phyloP scores from a whole-genome alignment of 2,329 filamentous ascomycete genomes.

The Colletotrichum sublineola region DNA sequence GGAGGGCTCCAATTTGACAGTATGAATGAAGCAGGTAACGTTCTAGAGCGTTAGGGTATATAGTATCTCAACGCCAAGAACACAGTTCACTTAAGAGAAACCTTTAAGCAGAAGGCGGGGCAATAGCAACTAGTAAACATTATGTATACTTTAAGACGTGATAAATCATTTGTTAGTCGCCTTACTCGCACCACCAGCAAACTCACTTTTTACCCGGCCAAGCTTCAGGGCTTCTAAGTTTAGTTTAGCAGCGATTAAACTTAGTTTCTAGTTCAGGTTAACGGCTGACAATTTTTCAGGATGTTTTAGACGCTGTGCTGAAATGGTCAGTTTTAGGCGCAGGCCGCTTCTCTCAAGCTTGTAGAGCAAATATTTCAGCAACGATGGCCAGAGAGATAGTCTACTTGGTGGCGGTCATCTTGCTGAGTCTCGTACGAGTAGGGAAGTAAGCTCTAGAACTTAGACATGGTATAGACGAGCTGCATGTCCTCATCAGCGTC shows the following conservation, averaged over 20 bases:
- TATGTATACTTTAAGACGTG: no score
- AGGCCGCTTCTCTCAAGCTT: background rate
- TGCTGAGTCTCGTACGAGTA: background rate
- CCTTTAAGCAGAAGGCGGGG: no score
- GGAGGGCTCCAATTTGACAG: no score
- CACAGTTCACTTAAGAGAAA: no score
- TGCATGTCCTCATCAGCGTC: slow-evolving; percentile 9
- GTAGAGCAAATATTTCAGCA: background rate
- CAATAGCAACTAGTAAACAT: no score
- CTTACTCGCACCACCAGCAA: slow-evolving; percentile 17
- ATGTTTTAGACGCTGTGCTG: no score
- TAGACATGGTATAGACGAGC: background rate
- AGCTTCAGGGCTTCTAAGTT: slow-evolving; percentile 3
- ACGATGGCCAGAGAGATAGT: background rate
- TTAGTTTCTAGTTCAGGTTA: slow-evolving; percentile 1
- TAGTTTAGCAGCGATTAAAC: background rate
- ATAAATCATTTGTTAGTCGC: background rate
- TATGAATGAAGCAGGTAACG: no score
- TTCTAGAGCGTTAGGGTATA: no score
- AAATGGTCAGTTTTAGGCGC: no score
- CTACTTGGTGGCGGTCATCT: background rate
- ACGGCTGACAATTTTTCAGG: background rate
- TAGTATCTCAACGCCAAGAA: no score
- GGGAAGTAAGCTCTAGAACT: background rate
- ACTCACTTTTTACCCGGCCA: background rate